phyloP scores from a whole-genome alignment of 2,329 filamentous ascomycete species.

The Aspergillus sp. region DNA sequence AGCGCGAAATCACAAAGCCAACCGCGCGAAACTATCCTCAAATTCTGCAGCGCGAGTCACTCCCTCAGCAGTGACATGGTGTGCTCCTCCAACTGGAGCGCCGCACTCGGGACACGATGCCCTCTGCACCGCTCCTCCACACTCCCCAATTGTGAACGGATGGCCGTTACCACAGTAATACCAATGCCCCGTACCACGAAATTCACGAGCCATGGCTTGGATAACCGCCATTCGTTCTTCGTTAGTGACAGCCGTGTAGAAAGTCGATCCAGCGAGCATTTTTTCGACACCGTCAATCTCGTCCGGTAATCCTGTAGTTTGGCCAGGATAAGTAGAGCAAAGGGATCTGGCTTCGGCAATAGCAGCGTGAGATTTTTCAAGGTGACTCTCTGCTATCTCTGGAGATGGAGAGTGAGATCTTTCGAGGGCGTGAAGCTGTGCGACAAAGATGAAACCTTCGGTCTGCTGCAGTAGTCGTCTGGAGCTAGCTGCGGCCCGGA shows the following conservation, averaged over 20 bases:
- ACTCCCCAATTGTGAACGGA: slow-evolving; percentile 60
- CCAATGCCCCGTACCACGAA: slow-evolving; percentile 49
- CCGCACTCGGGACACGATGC: slow-evolving; percentile 61
- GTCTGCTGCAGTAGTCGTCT: slow-evolving; percentile 41
- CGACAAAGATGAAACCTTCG: slow-evolving; percentile 49
- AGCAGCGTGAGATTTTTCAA: slow-evolving; percentile 5
- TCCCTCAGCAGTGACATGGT: slow-evolving; percentile 49
- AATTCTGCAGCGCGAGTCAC: slow-evolving; percentile 56
- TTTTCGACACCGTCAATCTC: slow-evolving; percentile 45
- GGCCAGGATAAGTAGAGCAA: slow-evolving; percentile 17
- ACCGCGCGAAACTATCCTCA: slow-evolving; percentile 23
- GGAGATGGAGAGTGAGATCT: slow-evolving; percentile 7
- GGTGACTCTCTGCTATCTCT: neutral
- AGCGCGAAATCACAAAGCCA: too few relatives aligned
- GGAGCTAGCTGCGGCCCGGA: slow-evolving; percentile 31
- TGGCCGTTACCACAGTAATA: slow-evolving; percentile 38
- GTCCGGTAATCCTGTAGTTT: slow-evolving; percentile 31
- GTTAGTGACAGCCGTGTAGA: slow-evolving; percentile 46
- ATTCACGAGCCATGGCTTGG: slow-evolving; percentile 48
- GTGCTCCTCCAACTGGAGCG: slow-evolving; percentile 50
- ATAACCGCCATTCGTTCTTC: slow-evolving; percentile 51
- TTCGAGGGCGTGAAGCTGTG: slow-evolving; percentile 46
- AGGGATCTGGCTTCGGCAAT: slow-evolving; percentile 21
- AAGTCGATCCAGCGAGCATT: slow-evolving; percentile 44
- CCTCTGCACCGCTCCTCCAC: slow-evolving; percentile 60